A percentile compares a stretch with the other conserved stretches of the same genome.
Conservation (phyloP, 257 asterid genomes). For the Coffea eugenioides region DNA sequence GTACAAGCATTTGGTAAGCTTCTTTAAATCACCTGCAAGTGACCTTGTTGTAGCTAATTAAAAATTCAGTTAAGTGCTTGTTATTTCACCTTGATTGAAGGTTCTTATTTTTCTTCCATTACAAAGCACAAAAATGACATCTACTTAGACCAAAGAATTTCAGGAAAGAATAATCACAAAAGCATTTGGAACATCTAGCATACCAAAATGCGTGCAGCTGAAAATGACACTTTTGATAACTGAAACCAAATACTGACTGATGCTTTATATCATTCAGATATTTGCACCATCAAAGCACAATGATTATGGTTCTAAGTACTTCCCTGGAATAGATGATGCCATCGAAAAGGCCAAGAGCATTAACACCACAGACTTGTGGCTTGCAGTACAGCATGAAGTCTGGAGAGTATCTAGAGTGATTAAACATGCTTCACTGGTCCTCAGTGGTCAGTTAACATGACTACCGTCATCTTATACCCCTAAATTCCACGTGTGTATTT, state of each 20-base stretch:
- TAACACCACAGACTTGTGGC: conserved; percentile 51
- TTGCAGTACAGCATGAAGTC: conserved; percentile 66
- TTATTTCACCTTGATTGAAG: conserved; percentile 4
- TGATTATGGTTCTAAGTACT: conserved; percentile 65
- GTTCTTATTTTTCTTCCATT: not conserved
- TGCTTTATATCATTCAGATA: conserved; percentile 43
- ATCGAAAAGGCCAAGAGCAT: conserved; percentile 50
- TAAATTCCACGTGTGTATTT: not conserved
- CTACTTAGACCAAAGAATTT: not conserved
- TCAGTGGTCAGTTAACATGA: conserved; percentile 55
- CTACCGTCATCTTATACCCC: not conserved
- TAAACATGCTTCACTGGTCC: conserved; percentile 74
- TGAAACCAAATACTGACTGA: conserved; percentile 3
- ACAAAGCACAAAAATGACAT: not conserved
- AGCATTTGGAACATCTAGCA: not conserved
- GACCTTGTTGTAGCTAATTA: not conserved
- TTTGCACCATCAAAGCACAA: conserved; percentile 72
- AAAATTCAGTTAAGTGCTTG: not conserved
- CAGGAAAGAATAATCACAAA: not conserved
- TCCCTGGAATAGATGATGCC: conserved; percentile 73
- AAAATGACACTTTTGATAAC: not conserved
- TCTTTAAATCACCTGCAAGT: not conserved
- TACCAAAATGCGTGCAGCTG: not conserved
- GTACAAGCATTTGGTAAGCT: conserved; percentile 82
- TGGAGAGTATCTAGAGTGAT: conserved; percentile 88